Base-by-base conservation (phyloP, 2,329 filamentous ascomycete species). In the Tympanopsis confertula region DNA sequence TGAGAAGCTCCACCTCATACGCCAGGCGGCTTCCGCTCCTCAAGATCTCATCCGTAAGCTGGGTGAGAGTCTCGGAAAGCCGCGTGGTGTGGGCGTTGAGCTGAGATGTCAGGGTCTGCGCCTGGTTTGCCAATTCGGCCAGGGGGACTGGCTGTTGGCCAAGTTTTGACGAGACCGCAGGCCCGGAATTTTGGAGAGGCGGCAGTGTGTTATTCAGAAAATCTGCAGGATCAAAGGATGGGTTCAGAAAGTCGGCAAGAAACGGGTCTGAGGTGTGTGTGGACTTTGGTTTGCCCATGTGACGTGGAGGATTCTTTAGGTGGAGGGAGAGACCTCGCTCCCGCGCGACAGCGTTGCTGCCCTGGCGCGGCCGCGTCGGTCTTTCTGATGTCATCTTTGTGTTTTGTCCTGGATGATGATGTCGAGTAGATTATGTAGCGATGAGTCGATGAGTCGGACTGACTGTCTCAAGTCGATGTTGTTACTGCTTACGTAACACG, bases 1-100 rank as follows among this genome's bases (percentile, higher is more conserved):
- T 76, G 36, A 96, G 60, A 14, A 96, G 73, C 58, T 96, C 89
- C 15, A 96, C 89, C 59, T 96, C 86, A 53, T 98, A 98, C 15
- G 88, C 86, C 40, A 98, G 65, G 3, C 89, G 74, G 45, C 85
- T 86, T 19, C 88, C 86, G 50, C 86, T 88, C 40, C 91, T 76
- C 43, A 98, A 61, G 44, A 98, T 96, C 47, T 96, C 91, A 57
- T 98, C 89, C 10, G 91, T 95, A 42, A 96, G 67, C 51, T 89
- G 81, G 20, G 87, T 94, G 41, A 98, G 69, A 35, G 79, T 84
- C 38, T 71, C 78, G 13, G 87, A 86, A 5, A 95, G 66, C 35
- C 87, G 75, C 14, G 86, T 82, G 2, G 87, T 94, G 55, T 95
- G 86, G 5, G 86, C 82, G 52, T 85, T 93, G 50, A 96, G 75